A percentile compares a stretch with the other conserved stretches of the same genome.
Evolutionary conservation across 2,329 filamentous ascomycete species (phyloP).

Genomic region (Teratosphaeria viscida): DNA sequence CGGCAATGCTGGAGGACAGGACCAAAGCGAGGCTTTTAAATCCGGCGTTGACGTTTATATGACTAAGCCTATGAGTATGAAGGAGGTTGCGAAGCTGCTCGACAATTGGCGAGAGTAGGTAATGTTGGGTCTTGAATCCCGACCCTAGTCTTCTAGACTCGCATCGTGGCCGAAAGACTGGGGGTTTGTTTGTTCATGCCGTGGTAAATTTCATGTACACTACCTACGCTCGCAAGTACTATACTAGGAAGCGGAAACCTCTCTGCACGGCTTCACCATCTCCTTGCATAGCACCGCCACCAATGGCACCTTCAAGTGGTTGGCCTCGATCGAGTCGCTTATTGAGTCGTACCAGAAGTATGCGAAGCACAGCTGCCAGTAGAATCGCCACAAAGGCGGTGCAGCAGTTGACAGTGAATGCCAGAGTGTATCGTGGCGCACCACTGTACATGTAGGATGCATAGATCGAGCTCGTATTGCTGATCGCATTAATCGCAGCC

Average conservation of each 20-base stretch:
- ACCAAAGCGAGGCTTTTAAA: constrained; percentile 15
- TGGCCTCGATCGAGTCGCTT: constrained; percentile 48
- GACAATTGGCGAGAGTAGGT: not conserved
- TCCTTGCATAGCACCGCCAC: not conserved
- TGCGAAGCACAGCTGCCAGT: constrained; percentile 51
- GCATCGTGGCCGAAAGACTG: not conserved
- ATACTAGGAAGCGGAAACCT: constrained; percentile 1
- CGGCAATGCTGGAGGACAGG: constrained; percentile 21
- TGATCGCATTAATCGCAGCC: constrained; percentile 46
- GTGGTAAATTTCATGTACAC: not conserved
- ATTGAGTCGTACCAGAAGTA: constrained; percentile 56
- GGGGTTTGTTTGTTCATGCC: not conserved
- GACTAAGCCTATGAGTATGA: constrained; percentile 25
- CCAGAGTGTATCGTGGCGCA: constrained; percentile 30
- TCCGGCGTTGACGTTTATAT: constrained; percentile 23
- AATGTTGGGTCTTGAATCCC: not conserved
- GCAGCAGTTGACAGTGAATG: constrained; percentile 58
- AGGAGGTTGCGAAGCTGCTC: constrained; percentile 6
- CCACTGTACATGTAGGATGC: constrained; percentile 37
- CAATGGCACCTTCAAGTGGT: not conserved
- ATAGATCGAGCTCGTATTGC: constrained; percentile 45
- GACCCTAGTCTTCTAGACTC: not conserved
- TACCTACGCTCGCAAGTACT: not conserved
- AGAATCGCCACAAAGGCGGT: constrained; percentile 55
- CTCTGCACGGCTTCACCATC: constrained; percentile 1